Conservation (phyloP, 2,329 filamentous ascomycete species). For the Alternaria tenuissima region DNA sequence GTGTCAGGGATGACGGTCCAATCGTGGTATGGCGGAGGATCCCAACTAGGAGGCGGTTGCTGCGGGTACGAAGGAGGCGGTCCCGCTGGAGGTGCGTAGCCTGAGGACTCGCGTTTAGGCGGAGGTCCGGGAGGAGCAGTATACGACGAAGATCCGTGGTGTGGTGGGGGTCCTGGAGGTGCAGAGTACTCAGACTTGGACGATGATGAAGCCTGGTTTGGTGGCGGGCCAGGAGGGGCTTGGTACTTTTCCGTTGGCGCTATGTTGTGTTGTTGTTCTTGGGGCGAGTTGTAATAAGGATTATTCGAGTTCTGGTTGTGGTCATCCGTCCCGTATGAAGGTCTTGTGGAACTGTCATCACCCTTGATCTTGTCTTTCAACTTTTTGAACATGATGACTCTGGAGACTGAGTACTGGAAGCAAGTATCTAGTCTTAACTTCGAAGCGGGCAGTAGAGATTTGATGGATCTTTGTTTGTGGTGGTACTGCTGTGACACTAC, state of each 20-base stretch:
- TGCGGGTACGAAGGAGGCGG: slow-evolving; percentile 38
- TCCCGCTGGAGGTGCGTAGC: slow-evolving; percentile 39
- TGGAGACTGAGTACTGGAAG: too few species aligned
- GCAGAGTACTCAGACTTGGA: slow-evolving; percentile 30
- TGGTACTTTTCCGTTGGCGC: slow-evolving; percentile 38
- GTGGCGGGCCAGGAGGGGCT: slow-evolving; percentile 43
- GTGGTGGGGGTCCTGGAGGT: slow-evolving; percentile 31
- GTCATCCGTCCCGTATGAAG: slow-evolving; percentile 27
- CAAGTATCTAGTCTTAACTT: background rate
- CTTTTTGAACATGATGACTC: slow-evolving; percentile 45
- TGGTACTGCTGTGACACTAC: background rate
- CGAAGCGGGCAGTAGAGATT: background rate
- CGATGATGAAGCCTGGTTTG: slow-evolving; percentile 22
- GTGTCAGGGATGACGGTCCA: slow-evolving; percentile 79
- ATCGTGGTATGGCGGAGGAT: slow-evolving; percentile 70
- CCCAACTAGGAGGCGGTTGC: slow-evolving; percentile 47
- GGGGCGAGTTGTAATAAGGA: slow-evolving; percentile 29
- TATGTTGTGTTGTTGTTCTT: slow-evolving; percentile 25
- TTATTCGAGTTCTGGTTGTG: slow-evolving; percentile 39
- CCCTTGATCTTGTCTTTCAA: slow-evolving; percentile 47
- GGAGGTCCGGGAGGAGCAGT: slow-evolving; percentile 29
- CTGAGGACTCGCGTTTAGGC: slow-evolving; percentile 31
- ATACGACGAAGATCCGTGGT: slow-evolving; percentile 31
- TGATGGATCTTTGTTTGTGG: background rate
- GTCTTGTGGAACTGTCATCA: slow-evolving; percentile 29